Base-by-base conservation (phyloP, 805 yeast species). In the Monosporozyma solicola region DNA sequence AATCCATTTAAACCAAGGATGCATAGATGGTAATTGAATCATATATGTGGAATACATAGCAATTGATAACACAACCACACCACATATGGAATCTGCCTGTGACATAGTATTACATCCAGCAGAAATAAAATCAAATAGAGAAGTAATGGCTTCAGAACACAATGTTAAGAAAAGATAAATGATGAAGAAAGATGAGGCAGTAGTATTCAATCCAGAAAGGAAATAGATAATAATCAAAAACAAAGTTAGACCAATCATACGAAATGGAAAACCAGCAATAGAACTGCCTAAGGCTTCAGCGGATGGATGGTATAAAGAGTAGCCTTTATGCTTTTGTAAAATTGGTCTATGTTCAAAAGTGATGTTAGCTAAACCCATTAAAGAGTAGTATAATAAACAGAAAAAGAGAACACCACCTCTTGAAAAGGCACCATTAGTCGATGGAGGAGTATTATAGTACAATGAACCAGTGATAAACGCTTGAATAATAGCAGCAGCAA, bases 241-340 rank as follows among this genome's bases (percentile, higher is more conserved):
- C 15, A 65, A 59, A 25, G 79, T 62, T 31, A 74, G 61, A 29
- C 77, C 73, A 32, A 74, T 55, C 41, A 79, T 55, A 67, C 85
- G 85, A 52, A 80, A 74, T 6, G 94, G 91, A 56, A 86, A 67
- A 48, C 80, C 83, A 2, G 87, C 75, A 2, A 84, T 53, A 41
- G 82, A 72, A 5, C 80, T 73, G 0, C 88, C 84, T 1, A 87
- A 59, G 1, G 89, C 85, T 62, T 86, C 92, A 5, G 87, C 82
- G n/a, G 90, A 76, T 2, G 91, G 91, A 54, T 82, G 82, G 64
- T 84, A 87, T 54, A 86, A 74, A 0, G 88, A 82, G 61, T 83
- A 87, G 51, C 78, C 76, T 62, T 83, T 82, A 63, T 87, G 95
- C 61, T 87, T 86, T 61, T 78, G 79, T 24, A 84, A 77, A 57